Base-by-base conservation (phyloP, 1,284 basidiomycete species). In the Amylostereum areolatum region DNA sequence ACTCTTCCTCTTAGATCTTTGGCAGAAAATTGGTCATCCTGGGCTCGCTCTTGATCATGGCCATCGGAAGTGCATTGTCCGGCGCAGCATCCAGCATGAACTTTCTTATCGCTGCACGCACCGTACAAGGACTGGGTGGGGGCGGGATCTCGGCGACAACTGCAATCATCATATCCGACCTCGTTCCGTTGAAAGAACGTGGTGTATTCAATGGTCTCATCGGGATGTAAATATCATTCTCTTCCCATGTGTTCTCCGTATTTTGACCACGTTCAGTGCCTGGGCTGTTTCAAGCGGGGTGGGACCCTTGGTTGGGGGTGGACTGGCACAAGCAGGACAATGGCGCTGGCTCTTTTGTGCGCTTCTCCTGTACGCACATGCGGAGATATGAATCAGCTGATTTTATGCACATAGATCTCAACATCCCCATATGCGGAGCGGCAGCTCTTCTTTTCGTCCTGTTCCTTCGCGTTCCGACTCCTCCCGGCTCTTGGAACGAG, bases 341-440 rank as follows among this genome's bases (percentile, higher is more conserved):
- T 74, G 72, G 72, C 56, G 69, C 3, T 72, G 68, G 68, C 58
- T 73, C 31, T 74, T 74, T 49, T 73, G 56, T 64, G 11, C 31
- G 55, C 45, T 18, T 5, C 5, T 39, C n/a, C n/a, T 35, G 34
- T n/a, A 35, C 37, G 37, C 37, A 12, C 6, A 5, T n/a, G 6
- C 5, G 5, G n/a, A 5, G n/a, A 5, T 25, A 5, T 67, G 6
- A n/a, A 6, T 39, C 5, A 39, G 12, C 37, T 39, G 6, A 39
- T 18, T 39, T 12, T 5, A 12, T 39, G 5, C 27, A n/a, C 12
- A 18, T 5, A 39, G 37, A 39, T 39, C 37, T 39, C 37, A 39
- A 45, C 36, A 39, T 12, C 29, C 48, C 5, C 46, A 39, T 39
- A 6, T 39, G 37, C 12, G 37, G 37, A 6, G 37, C 27, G 6